Evolutionary conservation across 2,329 filamentous ascomycete species (phyloP), one percentile per base, ranked within the genome.

Genomic region (Penicillium sp.): DNA sequence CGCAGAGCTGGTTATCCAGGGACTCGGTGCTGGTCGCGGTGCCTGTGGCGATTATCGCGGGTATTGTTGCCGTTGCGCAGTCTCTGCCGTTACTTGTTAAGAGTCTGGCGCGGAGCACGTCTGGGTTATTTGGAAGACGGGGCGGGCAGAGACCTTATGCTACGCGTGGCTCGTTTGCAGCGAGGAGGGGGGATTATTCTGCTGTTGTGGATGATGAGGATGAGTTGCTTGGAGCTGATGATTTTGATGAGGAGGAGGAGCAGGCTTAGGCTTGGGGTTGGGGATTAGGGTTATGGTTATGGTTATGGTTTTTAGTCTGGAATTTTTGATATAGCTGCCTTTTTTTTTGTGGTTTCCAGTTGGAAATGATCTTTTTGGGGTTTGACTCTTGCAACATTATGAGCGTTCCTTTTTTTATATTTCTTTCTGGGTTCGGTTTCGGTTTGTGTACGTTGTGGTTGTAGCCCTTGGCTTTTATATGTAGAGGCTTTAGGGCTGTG

Each of bases 141-240:
- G 33, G 50, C 2, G 13, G 17, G 7, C 76, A 77, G 38, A 81
- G 89, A 59, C 86, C 88, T 56, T 99, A 95, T 73, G 94, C 92
- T 17, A 96, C 90, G 50, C 82, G 95, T 58, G 90, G 90, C 69
- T 93, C 90, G 60, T 99, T 99, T 77, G 89, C 92, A 6, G 85
- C 92, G 56, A 89, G 91, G 1, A 84, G 90, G 56, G 88, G 89
- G n/a, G 91, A 96, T 74, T 97, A 97, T 74, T 86, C 88, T 17
- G 84, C 89, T 68, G 91, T 96, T 51, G 92, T 96, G 68, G 90
- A 94, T 50, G 94, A 97, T 71, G 94, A 97, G 73, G 93, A 93
- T 49, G 93, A 97, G 79, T 79, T 99, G 65, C 78, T 99, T 37
- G 94, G 94, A 1, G 69, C 68, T 0, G 93, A 97, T 66, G 93